A percentile compares a stretch with the other conserved stretches of the same genome.
Evolutionary conservation across 352 stramenopile species (phyloP).

Genomic region (Blastocystis sp.): DNA sequence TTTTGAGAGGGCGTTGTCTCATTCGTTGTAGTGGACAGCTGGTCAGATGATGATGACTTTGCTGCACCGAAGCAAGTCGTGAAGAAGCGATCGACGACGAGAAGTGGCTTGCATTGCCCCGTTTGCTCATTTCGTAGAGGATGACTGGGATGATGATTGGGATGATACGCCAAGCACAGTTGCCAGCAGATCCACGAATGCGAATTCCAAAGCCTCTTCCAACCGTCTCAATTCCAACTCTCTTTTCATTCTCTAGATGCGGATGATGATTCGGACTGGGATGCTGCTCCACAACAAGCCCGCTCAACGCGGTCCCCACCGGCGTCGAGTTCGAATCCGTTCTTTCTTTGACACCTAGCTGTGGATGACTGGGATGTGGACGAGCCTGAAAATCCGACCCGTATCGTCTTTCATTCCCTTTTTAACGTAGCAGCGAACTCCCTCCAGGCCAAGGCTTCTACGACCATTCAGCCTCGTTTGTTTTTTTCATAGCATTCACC

Average conservation of each 20-base stretch:
- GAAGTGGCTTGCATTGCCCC: background rate
- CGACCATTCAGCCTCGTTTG: conserved; percentile 4
- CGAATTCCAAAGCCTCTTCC: background rate
- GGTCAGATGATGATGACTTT: conserved; percentile 50
- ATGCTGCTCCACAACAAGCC: background rate
- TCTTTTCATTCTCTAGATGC: too few species aligned
- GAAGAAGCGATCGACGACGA: background rate
- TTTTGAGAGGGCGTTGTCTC: background rate
- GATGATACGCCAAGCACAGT: background rate
- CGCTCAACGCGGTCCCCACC: background rate
- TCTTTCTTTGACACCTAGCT: background rate
- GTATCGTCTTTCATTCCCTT: background rate
- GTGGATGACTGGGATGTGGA: conserved; percentile 40
- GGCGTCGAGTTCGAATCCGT: background rate
- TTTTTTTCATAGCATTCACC: background rate
- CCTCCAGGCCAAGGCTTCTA: background rate
- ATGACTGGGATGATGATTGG: conserved; percentile 17
- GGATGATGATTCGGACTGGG: background rate
- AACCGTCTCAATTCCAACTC: too few species aligned
- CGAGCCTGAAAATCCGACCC: background rate
- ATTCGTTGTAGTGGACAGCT: conserved; percentile 26
- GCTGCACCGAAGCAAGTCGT: background rate
- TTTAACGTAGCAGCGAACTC: background rate
- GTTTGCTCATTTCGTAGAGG: conserved; percentile 6
- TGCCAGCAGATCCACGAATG: background rate